Base-by-base conservation (phyloP, 2,329 filamentous ascomycete species). In the Alternaria sp. region DNA sequence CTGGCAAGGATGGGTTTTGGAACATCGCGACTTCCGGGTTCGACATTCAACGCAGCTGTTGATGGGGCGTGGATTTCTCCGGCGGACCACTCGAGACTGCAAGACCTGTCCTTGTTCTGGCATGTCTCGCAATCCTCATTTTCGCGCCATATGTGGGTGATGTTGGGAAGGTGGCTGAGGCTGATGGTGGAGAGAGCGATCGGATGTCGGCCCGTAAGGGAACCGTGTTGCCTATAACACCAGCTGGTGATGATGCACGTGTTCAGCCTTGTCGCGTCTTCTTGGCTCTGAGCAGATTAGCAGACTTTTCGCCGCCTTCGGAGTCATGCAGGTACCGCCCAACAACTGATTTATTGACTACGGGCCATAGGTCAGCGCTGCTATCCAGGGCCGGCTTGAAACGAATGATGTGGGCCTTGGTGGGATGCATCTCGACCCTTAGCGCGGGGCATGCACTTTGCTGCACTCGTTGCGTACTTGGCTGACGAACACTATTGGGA, bases 11-110 rank as follows among this genome's bases (percentile, higher is more conserved):
- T 78, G 75, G 38, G 76, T 78, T 62, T 78, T 78, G n/a, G 73
- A 76, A 62, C 76, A 78, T 59, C 75, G 70, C 59, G 72, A 75
- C 61, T 78, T 78, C 34, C 76, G 72, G 39, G 75, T 77, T 57
- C 76, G 74, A 61, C 76, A 78, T 60, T 78, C 76, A 59, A 78
- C 73, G 61, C 76, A 78, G 20, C 73, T 76, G 67, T 78, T 78
- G 61, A 78, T 78, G 41, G 76, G 75, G 36, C 76, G 69, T 67
- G 76, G 76, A 65, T 78, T 78, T 64, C 76, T 69, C 62, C 76
- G 65, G 56, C 76, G 75, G 59, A 78, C 76, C 65, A 78, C 73
- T 71, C 76, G 67, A 62, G 75, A 77, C 69, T 78, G 76, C 65
- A 76, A 64, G 59, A 74, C 67, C 67, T 73, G 65, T 57, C 66